Percentiles rank a stretch among this genome's conserved stretches.
Conservation (phyloP, 2,329 filamentous ascomycete genomes). For the Curvularia hawaiiensis region DNA sequence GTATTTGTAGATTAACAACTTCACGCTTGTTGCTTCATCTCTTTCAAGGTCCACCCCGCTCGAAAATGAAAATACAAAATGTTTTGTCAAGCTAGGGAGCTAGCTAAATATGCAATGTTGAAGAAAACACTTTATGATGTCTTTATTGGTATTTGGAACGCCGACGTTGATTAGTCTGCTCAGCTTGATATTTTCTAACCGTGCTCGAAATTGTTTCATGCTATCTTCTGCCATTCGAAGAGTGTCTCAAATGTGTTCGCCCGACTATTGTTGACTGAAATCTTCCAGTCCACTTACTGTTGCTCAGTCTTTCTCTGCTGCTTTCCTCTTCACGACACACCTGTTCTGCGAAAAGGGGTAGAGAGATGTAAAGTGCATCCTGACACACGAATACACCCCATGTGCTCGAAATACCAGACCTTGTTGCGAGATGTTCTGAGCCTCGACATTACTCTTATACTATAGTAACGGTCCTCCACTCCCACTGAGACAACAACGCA, state of each 20-base stretch:
- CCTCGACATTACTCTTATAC: not conserved
- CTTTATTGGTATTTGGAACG: not conserved
- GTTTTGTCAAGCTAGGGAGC: too few relatives aligned
- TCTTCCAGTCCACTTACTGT: not conserved
- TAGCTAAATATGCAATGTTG: too few relatives aligned
- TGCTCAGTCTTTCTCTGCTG: not conserved
- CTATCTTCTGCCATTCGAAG: not conserved
- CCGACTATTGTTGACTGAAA: not conserved
- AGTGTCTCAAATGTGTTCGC: not conserved
- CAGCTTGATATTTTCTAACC: not conserved
- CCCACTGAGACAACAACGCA: not conserved
- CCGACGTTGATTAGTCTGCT: not conserved
- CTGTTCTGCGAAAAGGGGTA: not conserved
- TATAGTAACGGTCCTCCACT: not conserved
- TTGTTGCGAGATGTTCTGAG: too few relatives aligned
- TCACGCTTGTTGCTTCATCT: too few relatives aligned
- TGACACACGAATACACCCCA: too few relatives aligned
- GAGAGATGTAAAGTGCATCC: too few relatives aligned
- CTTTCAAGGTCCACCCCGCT: too few relatives aligned
- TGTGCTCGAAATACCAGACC: too few relatives aligned
- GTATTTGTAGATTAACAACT: too few relatives aligned
- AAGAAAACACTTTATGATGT: too few relatives aligned
- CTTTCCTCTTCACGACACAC: not conserved
- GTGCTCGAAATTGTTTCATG: not conserved
- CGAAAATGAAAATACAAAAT: too few relatives aligned